Evolutionary conservation across 2,329 filamentous ascomycete genomes (phyloP), one percentile per base, ranked within the genome.

Genomic region (Botrytis deweyae): DNA sequence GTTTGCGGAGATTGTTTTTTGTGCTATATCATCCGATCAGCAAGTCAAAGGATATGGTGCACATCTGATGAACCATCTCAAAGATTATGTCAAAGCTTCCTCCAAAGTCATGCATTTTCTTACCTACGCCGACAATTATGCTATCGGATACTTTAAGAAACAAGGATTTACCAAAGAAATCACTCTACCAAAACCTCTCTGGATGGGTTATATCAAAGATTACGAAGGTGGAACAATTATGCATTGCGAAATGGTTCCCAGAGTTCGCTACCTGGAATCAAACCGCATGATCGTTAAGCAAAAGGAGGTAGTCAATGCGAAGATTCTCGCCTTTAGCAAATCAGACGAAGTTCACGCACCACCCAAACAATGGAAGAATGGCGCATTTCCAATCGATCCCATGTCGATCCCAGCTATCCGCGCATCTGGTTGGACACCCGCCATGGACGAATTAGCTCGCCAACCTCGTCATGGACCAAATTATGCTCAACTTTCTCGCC

Each of bases 131-230:
- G 96, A 99, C 83, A 99, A 99, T 83, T 98, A 98, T 81, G 96
- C 96, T 58, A 99, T 97, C 77, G 96, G 96, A 18, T 99, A 98
- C 83, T 99, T 99, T 84, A 97, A 98, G 83, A 99, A 99, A 82
- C 96, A 99, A 82, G 96, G 96, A 0, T 99, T 99, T 81, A 98
- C 96, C 2, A 99, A 99, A 82, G 95, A 99, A 79, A 98, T 99
- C 76, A 97, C 95, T 0, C 89, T 99, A 0, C 93, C 96, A 74
- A 92, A 91, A 79, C 90, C 91, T 3, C 91, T 94, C 5, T 99
- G 96, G 96, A 98, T 98, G 96, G 96, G 96, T 4, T 99, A 98
- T 80, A 99, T 99, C 85, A 99, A 99, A 82, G 96, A 99, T 82
- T 99, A 99, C 82, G 96, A 99, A 83, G 96, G 96, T 74, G 96